These are phyloP conservation scores for Plasmodium gallinaceum DNA, from an alignment of 169 alveolate species.

Conservation along the genomic window DNA sequence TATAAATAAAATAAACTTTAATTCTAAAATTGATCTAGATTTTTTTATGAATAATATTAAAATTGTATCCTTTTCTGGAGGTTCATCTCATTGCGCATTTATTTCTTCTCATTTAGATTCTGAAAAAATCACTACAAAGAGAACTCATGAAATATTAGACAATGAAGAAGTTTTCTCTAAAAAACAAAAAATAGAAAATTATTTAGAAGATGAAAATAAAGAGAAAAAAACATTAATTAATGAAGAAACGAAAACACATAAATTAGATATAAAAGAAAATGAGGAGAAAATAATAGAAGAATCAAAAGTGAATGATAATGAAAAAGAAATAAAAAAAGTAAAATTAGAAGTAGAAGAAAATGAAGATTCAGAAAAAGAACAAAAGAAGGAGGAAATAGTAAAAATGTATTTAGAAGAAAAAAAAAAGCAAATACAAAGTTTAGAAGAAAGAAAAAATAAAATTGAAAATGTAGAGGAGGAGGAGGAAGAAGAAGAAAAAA, in stretches of 20 bases:
- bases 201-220: background rate
- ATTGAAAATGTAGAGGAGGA: background rate
- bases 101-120: slow-evolving; percentile 49
- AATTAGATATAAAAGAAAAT: background rate
- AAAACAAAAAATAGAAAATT: slow-evolving; percentile 30
- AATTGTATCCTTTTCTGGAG: slow-evolving; percentile 61
- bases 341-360: too few species aligned
- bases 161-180: slow-evolving; percentile 15
- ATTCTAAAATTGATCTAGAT: too few species aligned
- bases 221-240: background rate
- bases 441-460: background rate
- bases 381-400: background rate
- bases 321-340: background rate
- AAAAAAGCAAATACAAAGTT: slow-evolving; percentile 5
- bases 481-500: background rate
- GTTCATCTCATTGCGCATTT: slow-evolving; percentile 72
- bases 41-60: slow-evolving; percentile 5
- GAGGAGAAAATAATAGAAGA: background rate
- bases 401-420: slow-evolving; percentile 2
- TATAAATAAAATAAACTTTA: too few species aligned
- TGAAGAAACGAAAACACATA: background rate
- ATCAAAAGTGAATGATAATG: background rate
- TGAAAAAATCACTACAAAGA: slow-evolving; percentile 18
- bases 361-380: background rate
- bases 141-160: slow-evolving; percentile 33